Conservation (phyloP, 2,329 filamentous ascomycete genomes). For the Colletotrichum destructivum region DNA sequence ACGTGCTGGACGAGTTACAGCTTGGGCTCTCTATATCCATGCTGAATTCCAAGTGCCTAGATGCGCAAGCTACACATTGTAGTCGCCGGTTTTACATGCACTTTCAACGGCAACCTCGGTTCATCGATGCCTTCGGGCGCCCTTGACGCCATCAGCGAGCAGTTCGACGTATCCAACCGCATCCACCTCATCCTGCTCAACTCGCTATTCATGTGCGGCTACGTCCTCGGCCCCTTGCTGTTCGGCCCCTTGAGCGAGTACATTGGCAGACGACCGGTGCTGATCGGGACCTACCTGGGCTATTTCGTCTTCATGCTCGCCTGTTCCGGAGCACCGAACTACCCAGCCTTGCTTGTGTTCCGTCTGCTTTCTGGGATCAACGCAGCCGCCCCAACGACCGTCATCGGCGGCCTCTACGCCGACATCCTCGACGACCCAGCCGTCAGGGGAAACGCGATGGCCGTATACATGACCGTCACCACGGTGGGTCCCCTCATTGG, state of each 20-base stretch:
- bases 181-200: conserved; percentile 52
- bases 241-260: conserved; percentile 55
- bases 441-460: conserved; percentile 51
- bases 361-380: conserved; percentile 54
- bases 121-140: conserved; percentile 55
- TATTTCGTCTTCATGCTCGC: conserved; percentile 53
- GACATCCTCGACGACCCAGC: conserved; percentile 53
- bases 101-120: conserved; percentile 55
- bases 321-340: conserved; percentile 59
- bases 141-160: conserved; percentile 51
- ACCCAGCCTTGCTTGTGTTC: conserved; percentile 59
- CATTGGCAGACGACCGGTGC: conserved; percentile 52
- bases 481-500: conserved; percentile 59
- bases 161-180: conserved; percentile 48
- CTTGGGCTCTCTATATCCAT: no score
- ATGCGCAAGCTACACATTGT: conserved; percentile 52
- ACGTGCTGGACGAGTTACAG: not conserved
- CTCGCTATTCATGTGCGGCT: conserved; percentile 55
- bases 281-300: conserved; percentile 52
- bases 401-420: conserved; percentile 53
- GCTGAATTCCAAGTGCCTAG: conserved; percentile 22
- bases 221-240: conserved; percentile 53
- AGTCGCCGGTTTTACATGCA: conserved; percentile 54
- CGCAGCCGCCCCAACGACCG: conserved; percentile 53
- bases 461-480: conserved; percentile 54